A percentile compares a stretch with the other conserved stretches of the same genome.
Evolutionary conservation across 192 early-diverging fungal genomes (phyloP).

Genomic region (Entomortierella chlamydospora): DNA sequence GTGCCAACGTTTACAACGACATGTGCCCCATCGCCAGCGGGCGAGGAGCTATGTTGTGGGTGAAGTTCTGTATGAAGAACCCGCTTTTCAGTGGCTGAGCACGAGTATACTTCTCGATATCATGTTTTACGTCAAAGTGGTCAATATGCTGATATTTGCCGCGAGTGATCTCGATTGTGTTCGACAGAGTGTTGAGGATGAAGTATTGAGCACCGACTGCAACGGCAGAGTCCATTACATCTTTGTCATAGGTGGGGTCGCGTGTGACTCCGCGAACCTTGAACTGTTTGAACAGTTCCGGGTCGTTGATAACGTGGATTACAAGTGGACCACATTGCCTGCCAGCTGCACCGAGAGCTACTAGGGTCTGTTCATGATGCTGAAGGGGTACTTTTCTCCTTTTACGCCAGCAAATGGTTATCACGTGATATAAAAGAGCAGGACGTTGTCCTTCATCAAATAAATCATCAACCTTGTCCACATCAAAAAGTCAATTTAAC

Average conservation of each 20-base stretch:
- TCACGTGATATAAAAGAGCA: no score
- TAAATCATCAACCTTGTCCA: no score
- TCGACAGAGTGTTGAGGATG: slow-evolving; percentile 8
- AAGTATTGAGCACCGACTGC: slow-evolving; percentile 19
- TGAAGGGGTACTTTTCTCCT: no score
- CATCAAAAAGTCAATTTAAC: no score
- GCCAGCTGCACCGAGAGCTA: slow-evolving; percentile 33
- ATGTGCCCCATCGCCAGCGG: slow-evolving; percentile 16
- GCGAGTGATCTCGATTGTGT: background rate
- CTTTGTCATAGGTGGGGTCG: slow-evolving; percentile 14
- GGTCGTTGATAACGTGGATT: slow-evolving; percentile 23
- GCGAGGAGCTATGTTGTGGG: slow-evolving; percentile 3
- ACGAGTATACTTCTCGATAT: slow-evolving; percentile 16
- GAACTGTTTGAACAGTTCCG: slow-evolving; percentile 11
- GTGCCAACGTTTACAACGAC: background rate
- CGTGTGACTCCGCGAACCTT: slow-evolving; percentile 31
- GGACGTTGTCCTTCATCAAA: no score
- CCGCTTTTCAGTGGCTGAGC: slow-evolving; percentile 14
- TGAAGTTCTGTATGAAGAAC: slow-evolving; percentile 23
- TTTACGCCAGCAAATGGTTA: no score
- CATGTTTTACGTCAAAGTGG: background rate
- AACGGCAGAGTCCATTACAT: slow-evolving; percentile 14
- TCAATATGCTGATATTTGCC: background rate
- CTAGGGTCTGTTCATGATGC: slow-evolving; percentile 28
- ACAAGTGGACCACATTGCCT: slow-evolving; percentile 22